These are phyloP conservation scores for Pelargonium fulgidum DNA, from an alignment of 441 rosid species.

Conservation along the genomic window DNA sequence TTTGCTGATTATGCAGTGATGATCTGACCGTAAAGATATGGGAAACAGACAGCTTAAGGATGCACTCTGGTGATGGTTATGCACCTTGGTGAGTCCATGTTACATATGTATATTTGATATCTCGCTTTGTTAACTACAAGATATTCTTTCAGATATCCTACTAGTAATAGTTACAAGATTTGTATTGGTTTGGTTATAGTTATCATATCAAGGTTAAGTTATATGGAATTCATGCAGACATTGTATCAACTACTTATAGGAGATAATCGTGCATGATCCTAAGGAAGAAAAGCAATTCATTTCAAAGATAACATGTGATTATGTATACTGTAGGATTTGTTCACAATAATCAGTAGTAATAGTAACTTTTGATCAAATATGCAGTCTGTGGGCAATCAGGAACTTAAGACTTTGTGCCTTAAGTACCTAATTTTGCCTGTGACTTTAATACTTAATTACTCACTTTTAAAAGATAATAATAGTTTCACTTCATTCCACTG, in stretches of 20 bases:
- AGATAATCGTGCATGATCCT: not conserved
- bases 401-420: not conserved
- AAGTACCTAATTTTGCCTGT: not conserved
- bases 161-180: not conserved
- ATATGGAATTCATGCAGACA: not conserved
- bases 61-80: slow-evolving; percentile 61
- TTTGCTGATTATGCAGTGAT: slow-evolving; percentile 47
- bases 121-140: slow-evolving; percentile 2
- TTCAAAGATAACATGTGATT: not conserved
- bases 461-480: not conserved
- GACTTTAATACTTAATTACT: not conserved
- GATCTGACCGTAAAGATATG: too few relatives aligned
- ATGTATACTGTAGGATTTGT: not conserved
- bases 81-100: slow-evolving; percentile 64
- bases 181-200: not conserved
- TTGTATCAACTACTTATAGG: not conserved
- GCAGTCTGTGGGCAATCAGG: not conserved
- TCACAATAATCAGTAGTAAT: not conserved
- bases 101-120: slow-evolving; percentile 16
- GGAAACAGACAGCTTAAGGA: slow-evolving; percentile 32
- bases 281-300: not conserved
- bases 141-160: slow-evolving; percentile 5
- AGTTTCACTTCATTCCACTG: not conserved
- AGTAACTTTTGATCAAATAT: not conserved
- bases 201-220: not conserved